These are phyloP conservation scores for Neofusicoccum cordaticola DNA, from an alignment of 2,329 filamentous ascomycete genomes.

Conservation along the genomic window DNA sequence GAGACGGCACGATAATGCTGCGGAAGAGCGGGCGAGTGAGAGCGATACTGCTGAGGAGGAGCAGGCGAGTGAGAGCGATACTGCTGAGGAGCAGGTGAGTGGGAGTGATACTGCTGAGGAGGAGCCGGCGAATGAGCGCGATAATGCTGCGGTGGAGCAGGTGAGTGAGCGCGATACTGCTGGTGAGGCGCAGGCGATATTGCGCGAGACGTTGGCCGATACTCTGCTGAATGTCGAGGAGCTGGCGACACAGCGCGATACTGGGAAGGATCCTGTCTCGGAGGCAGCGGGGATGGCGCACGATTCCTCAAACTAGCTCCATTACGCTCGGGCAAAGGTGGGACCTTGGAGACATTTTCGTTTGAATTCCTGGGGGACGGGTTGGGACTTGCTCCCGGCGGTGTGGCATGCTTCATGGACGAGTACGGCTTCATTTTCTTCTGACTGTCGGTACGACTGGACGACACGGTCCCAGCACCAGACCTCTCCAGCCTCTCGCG, in stretches of 20 bases:
- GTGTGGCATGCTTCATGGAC: conserved; percentile 49
- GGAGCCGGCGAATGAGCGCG: conserved; percentile 35
- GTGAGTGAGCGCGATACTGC: conserved; percentile 24
- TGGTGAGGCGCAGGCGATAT: conserved; percentile 1
- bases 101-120: conserved; percentile 21
- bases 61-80: conserved; percentile 24
- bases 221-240: conserved; percentile 32
- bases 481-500: conserved; percentile 32
- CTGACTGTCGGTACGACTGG: conserved; percentile 32
- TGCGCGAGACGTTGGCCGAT: conserved; percentile 15
- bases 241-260: conserved; percentile 32
- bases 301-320: conserved; percentile 6
- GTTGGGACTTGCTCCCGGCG: conserved; percentile 27
- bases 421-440: conserved; percentile 44
- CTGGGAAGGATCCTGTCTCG: conserved; percentile 24
- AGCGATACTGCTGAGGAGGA: conserved; percentile 20
- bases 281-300: conserved; percentile 21
- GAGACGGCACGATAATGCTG: conserved; percentile 17
- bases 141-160: conserved; percentile 24
- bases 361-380: conserved; percentile 21
- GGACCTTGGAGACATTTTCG: conserved; percentile 4
- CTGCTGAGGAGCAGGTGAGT: conserved; percentile 17
- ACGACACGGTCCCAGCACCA: conserved; percentile 9
- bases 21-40: conserved; percentile 36
- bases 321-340: conserved; percentile 3